These are phyloP conservation scores for Aspergillus caelatus DNA, from an alignment of 2,329 filamentous ascomycete genomes.

Conservation along the genomic window DNA sequence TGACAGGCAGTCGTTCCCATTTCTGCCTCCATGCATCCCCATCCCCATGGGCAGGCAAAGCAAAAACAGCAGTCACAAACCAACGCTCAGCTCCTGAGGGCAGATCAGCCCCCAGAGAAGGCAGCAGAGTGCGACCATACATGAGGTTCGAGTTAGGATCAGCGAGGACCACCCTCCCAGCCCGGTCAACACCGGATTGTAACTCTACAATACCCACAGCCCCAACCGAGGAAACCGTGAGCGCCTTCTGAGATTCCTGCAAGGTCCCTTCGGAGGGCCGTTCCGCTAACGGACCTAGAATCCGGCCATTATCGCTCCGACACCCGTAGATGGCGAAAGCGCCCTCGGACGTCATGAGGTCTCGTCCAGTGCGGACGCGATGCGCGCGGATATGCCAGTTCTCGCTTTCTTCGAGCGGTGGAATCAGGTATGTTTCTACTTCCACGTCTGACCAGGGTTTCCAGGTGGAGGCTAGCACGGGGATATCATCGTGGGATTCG, in stretches of 20 bases:
- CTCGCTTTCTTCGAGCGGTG: slow-evolving; percentile 33
- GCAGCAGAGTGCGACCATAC: slow-evolving; percentile 71
- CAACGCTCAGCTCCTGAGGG: slow-evolving; percentile 60
- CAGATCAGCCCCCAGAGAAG: slow-evolving; percentile 67
- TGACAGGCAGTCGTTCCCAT: slow-evolving; percentile 61
- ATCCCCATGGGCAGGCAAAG: slow-evolving; percentile 59
- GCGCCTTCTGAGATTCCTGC: slow-evolving; percentile 36
- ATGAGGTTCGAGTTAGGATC: slow-evolving; percentile 80
- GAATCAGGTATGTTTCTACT: slow-evolving; percentile 41
- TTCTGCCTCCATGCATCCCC: slow-evolving; percentile 55
- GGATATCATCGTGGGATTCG: slow-evolving; percentile 56
- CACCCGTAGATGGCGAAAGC: slow-evolving; percentile 70
- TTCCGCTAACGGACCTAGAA: slow-evolving; percentile 48
- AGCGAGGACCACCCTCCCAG: slow-evolving; percentile 70
- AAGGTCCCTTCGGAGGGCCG: slow-evolving; percentile 47
- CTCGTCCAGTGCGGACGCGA: slow-evolving; percentile 48
- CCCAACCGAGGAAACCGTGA: slow-evolving; percentile 53
- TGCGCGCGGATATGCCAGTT: slow-evolving; percentile 47
- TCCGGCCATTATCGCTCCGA: slow-evolving; percentile 60
- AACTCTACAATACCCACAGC: slow-evolving; percentile 56
- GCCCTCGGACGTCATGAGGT: slow-evolving; percentile 73
- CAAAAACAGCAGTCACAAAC: slow-evolving; percentile 74
- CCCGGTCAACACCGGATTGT: slow-evolving; percentile 42
- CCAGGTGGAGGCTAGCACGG: slow-evolving; percentile 71
- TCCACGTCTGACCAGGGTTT: slow-evolving; percentile 65